Base-by-base conservation (phyloP, 192 early-diverging fungal species). In the Nowakowskiella sp. region DNA sequence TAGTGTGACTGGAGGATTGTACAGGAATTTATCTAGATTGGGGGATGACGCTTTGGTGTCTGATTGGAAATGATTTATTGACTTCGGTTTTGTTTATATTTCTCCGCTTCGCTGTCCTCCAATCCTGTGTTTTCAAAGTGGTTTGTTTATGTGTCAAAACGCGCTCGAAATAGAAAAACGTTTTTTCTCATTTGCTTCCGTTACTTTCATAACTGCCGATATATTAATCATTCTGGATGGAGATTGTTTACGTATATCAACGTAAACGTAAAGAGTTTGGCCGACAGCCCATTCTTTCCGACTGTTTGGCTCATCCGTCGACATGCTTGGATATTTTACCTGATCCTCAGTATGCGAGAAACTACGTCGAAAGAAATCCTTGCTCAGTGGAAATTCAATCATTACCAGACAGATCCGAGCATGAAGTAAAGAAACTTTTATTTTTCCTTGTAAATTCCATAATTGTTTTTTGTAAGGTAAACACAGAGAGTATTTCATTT, bases 171-270 rank as follows among this genome's bases (percentile, higher is more conserved):
- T n/a, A n/a, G n/a, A n/a, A n/a, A n/a, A n/a, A n/a, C n/a, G n/a
- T n/a, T n/a, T n/a, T n/a, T n/a, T n/a, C n/a, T n/a, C n/a, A n/a
- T n/a, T n/a, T n/a, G n/a, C n/a, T n/a, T n/a, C n/a, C n/a, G n/a
- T n/a, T n/a, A n/a, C n/a, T n/a, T n/a, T n/a, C n/a, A n/a, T n/a
- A n/a, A n/a, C n/a, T n/a, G n/a, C n/a, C n/a, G n/a, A n/a, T n/a
- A n/a, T n/a, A n/a, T n/a, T n/a, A n/a, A n/a, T n/a, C n/a, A n/a
- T n/a, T n/a, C n/a, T n/a, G n/a, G 58, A 81, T 81, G 79, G 79
- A 81, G 54, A 68, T 81, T 44, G 79, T 81, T 1, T 80, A 80
- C 52, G 79, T 81, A 6, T 81, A 80, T 49, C 79, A 81, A 49
- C 46, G 51, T 44, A 81, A 81, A 56, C 65, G 77, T 29, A 51